Base-by-base conservation (phyloP, 805 yeast genomes). In the Saturnispora diversa region DNA sequence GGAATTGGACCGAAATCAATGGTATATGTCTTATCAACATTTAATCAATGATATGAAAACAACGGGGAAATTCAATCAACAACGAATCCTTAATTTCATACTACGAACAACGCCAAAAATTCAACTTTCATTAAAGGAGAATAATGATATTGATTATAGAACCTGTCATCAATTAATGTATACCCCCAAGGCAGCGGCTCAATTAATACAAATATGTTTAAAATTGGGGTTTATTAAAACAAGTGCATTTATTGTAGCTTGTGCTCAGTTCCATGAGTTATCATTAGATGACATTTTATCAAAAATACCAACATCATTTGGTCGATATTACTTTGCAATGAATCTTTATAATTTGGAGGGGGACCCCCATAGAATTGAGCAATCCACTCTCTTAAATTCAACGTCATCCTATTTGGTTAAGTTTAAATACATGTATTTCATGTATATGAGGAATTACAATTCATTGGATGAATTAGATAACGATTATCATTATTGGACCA, bases 341-440 rank as follows among this genome's bases (percentile, higher is more conserved):
- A 25, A 28, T 15, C 25, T 29, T 15, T 36, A 36, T 27, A 29
- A 17, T 16, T 10, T 27, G n/a, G 26, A 36, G 16, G n/a, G 29
- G 8, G 31, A 34, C n/a, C 13, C 19, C 13, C 22, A 16, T 13
- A 25, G 39, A 27, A 36, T 36, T 2, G 39, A 31, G 5, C 10
- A 9, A 15, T 9, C 12, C n/a, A n/a, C n/a, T n/a, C n/a, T n/a
- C n/a, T n/a, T n/a, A n/a, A n/a, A n/a, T n/a, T n/a, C n/a, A n/a
- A n/a, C n/a, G n/a, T n/a, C n/a, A n/a, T n/a, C n/a, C n/a, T n/a
- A n/a, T 2, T 12, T 31, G 12, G 32, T 15, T 5, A 39, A 39
- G 20, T 33, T 39, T 17, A 39, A 26, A 24, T 39, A 32, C n/a
- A 10, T 16, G 7, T 39, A 39, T 25, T 39, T 32, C 15, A 7